Conservation (phyloP, 495 filamentous ascomycete genomes). For the Hypoxylon intermedium region DNA sequence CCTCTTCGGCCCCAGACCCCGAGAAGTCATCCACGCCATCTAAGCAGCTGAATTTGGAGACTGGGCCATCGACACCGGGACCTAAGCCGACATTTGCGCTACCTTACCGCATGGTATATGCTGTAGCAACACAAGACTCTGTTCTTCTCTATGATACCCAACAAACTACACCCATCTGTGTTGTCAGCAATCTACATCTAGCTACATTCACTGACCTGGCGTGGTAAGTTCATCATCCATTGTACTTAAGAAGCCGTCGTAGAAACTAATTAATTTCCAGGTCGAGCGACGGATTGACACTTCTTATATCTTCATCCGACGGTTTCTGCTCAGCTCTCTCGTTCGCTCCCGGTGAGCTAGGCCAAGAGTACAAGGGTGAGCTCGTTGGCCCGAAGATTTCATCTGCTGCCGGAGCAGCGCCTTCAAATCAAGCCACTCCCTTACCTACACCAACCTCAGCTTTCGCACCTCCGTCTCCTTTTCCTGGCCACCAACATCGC, state of each 20-base stretch:
- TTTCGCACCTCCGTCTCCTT: slow-evolving; percentile 65
- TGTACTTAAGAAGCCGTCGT: slow-evolving; percentile 1
- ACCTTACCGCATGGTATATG: slow-evolving; percentile 94
- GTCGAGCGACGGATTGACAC: slow-evolving; percentile 89
- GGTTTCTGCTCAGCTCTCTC: slow-evolving; percentile 94
- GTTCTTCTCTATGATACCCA: slow-evolving; percentile 98
- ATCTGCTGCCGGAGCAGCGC: slow-evolving; percentile 44
- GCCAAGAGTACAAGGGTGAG: slow-evolving; percentile 79
- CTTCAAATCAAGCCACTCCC: slow-evolving; percentile 66
- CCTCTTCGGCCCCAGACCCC: too few relatives aligned
- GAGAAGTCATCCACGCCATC: slow-evolving; percentile 57
- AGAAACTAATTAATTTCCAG: slow-evolving; percentile 58
- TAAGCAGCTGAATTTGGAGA: slow-evolving; percentile 59
- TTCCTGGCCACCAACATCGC: slow-evolving; percentile 59
- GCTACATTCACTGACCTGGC: slow-evolving; percentile 96
- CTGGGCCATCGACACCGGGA: slow-evolving; percentile 56
- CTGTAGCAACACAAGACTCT: slow-evolving; percentile 95
- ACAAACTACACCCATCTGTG: slow-evolving; percentile 87
- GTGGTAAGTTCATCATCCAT: slow-evolving; percentile 72
- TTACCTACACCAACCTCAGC: slow-evolving; percentile 68
- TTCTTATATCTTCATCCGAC: slow-evolving; percentile 96
- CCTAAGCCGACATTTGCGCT: slow-evolving; percentile 78
- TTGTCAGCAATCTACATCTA: slow-evolving; percentile 96
- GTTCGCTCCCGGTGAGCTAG: slow-evolving; percentile 84
- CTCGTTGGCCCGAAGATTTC: slow-evolving; percentile 60